phyloP scores from a whole-genome alignment of 2,329 filamentous ascomycete genomes.

The Colletotrichum cordylinicola region DNA sequence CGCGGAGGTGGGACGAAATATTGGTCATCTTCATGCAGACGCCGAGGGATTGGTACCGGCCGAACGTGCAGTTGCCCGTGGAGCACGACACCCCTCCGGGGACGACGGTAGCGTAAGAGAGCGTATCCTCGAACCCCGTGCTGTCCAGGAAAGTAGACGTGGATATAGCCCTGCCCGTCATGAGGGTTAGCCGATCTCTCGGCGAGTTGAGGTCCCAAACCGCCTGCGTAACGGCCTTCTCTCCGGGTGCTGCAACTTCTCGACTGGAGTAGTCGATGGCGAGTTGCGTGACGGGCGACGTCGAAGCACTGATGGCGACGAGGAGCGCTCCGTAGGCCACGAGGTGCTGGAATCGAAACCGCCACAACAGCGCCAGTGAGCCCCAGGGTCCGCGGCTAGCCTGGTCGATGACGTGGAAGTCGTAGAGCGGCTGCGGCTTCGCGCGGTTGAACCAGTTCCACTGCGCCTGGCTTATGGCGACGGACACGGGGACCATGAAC shows the following conservation, averaged over 20 bases:
- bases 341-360: neutral
- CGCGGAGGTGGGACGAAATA: neutral
- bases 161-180: too few relatives aligned
- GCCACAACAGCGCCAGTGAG: neutral
- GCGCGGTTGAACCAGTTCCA: conserved; percentile 18
- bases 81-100: neutral
- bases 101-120: neutral
- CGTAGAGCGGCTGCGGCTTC: neutral
- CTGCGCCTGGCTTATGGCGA: conserved; percentile 19
- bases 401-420: conserved; percentile 18
- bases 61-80: conserved; percentile 3
- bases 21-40: neutral
- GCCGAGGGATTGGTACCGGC: neutral
- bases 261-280: conserved; percentile 1
- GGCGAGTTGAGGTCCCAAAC: neutral
- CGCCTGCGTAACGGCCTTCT: neutral
- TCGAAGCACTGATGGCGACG: neutral
- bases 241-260: neutral
- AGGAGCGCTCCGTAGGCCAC: neutral
- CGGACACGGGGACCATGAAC: conserved; percentile 11
- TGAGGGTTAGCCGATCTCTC: neutral
- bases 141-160: neutral
- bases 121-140: neutral
- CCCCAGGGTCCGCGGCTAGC: conserved; percentile 18
- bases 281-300: conserved; percentile 12